Evolutionary conservation across 768 basidiomycete species (phyloP).

Genomic region (Suillus subaureus): DNA sequence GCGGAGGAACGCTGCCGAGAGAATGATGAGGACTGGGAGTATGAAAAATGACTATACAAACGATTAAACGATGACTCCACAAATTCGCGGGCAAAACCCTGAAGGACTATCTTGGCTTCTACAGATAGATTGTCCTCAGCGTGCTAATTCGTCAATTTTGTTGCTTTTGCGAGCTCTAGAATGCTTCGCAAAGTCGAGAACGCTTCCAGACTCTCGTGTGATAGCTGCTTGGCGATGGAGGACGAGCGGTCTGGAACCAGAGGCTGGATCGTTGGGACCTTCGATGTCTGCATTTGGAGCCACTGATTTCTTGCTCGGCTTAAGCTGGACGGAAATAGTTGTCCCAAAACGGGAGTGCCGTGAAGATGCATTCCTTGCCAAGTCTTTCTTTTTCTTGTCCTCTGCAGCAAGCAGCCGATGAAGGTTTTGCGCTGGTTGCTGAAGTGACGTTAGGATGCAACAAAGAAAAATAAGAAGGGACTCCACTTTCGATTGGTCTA

Average conservation of each 20-base stretch:
- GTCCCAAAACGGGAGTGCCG: constrained; percentile 97
- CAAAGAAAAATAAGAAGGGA: constrained; percentile 9
- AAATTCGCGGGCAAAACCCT: constrained; percentile 72
- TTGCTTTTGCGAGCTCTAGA: constrained; percentile 59
- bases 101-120: constrained; percentile 65
- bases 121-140: constrained; percentile 68
- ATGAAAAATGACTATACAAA: constrained; percentile 42
- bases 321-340: constrained; percentile 81
- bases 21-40: constrained; percentile 20
- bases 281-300: constrained; percentile 20
- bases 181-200: constrained; percentile 74
- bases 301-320: constrained; percentile 50
- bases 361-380: constrained; percentile 60
- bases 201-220: constrained; percentile 60
- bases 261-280: constrained; percentile 9
- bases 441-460: constrained; percentile 19
- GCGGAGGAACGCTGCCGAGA: constrained; percentile 75
- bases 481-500: constrained; percentile 68
- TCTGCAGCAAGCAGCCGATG: constrained; percentile 79
- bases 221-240: constrained; percentile 88
- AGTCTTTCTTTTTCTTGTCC: constrained; percentile 59
- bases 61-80: constrained; percentile 87
- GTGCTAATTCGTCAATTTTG: constrained; percentile 66
- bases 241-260: constrained; percentile 59
- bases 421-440: constrained; percentile 73